Base-by-base conservation (phyloP, 495 filamentous ascomycete genomes). In the Choiromyces venosus region DNA sequence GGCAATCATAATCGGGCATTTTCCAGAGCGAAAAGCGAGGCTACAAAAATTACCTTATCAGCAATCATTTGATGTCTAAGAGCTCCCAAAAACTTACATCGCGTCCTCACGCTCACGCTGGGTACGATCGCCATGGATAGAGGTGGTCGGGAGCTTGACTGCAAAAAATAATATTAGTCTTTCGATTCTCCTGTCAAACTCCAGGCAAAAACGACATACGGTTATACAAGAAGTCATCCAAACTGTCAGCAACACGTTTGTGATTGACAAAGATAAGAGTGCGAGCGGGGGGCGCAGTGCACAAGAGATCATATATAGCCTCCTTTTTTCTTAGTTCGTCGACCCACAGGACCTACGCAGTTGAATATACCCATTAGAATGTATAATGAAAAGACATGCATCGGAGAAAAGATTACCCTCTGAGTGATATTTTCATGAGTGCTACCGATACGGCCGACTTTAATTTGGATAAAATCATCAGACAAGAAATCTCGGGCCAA, bases 91-190 rank as follows among this genome's bases (percentile, higher is more conserved):
- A 56, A 86, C 88, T 85, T 83, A 91, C 89, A 99, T 86, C 4
- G 94, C 89, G 82, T 97, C 94, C 82, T 99, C 95, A 73, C 95
- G 91, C 85, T 98, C 95, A 76, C 86, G 87, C 83, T 99, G 95
- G 39, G 91, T 96, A 69, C 94, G 92, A 71, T 92, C 91, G 14
- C 87, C 81, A 78, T 98, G 95, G 74, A 99, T 95, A 0, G 92
- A 95, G 0, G 92, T 94, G 35, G 86, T 89, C 0, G 95, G 95
- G 1, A 97, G 82, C 0, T 88, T 88, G 25, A 77, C 75, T 77
- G 37, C 39, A 37, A 67, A 39, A 19, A 35, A 21, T 35, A 66
- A 36, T 12, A 37, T 77, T 67, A 77, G 66, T 18, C 19, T 35
- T 25, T 36, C 6, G 29, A 42, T 39, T 7, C 37, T 52, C 25